Base-by-base conservation (phyloP, 1,284 basidiomycete genomes). In the Kwoniella shivajii region DNA sequence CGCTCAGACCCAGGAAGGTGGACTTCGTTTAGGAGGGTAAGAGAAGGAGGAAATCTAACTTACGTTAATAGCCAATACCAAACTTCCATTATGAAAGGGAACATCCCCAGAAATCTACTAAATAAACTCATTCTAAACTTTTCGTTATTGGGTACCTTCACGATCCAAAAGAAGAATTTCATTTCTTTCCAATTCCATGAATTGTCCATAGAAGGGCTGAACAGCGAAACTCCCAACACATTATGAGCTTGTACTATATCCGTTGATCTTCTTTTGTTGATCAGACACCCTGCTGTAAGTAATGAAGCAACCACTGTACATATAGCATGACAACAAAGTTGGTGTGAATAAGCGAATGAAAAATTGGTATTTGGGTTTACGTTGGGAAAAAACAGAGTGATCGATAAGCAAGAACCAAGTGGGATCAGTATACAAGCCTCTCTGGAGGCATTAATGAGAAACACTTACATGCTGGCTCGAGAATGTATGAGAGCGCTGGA, bases 61-160 rank as follows among this genome's bases (percentile, higher is more conserved):
- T 54, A 72, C 70, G 70, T 72, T 33, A 72, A 52, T 16, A 72
- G 60, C 70, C 70, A 72, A 43, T 72, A 72, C 70, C 70, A 72
- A 4, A 72, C 68, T 39, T 72, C 70, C 65, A 72, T 53, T 49
- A 72, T 51, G 61, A 72, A 72, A n/a, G 70, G 70, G 52, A 72
- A 72, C 62, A 68, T 67, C 24, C 60, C 67, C 55, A 72, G 48
- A 50, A 72, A 61, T 22, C 70, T 54, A 47, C 60, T 63, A 16
- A 53, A 57, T 6, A 68, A 47, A 20, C 59, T 63, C 60, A 60
- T 59, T 42, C 67, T 57, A 48, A 68, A 72, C 34, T 59, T 50
- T 41, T 55, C 63, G 34, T 65, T 72, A 14, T 65, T 60, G 18
- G 70, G 70, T 14, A 70, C 61, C 31, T 46, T 57, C 22, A 68